A percentile compares a stretch with the other conserved stretches of the same genome.
These are phyloP conservation scores for Phytopythium vexans DNA, from an alignment of 352 stramenopile genomes.

Conservation along the genomic window DNA sequence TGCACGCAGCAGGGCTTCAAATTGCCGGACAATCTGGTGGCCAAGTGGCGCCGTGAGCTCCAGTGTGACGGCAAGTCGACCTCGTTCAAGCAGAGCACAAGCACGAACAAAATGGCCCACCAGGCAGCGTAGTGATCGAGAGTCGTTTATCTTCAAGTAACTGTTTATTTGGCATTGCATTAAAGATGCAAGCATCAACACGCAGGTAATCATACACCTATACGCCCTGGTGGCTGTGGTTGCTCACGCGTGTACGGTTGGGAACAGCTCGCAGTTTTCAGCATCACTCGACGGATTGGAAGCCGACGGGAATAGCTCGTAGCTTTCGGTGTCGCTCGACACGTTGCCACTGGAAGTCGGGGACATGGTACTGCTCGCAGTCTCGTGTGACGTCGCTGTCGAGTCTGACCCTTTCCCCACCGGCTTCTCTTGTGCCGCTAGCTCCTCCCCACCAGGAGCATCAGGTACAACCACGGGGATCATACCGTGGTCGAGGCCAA, in stretches of 20 bases:
- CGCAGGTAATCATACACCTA: too few relatives aligned
- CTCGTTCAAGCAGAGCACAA: neutral
- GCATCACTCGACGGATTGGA: too few relatives aligned
- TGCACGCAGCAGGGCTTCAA: slow-evolving; percentile 56
- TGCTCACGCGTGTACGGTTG: too few relatives aligned
- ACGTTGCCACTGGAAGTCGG: neutral
- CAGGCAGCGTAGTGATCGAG: too few relatives aligned
- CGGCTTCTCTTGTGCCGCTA: neutral
- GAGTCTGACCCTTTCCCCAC: neutral
- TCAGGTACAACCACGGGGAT: slow-evolving; percentile 9
- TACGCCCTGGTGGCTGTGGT: too few relatives aligned
- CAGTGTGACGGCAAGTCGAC: neutral
- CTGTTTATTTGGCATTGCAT: too few relatives aligned
- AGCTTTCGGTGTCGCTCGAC: slow-evolving; percentile 3
- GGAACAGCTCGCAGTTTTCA: too few relatives aligned
- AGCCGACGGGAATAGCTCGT: neutral
- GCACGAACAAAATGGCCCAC: too few relatives aligned
- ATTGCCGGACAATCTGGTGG: slow-evolving; percentile 16
- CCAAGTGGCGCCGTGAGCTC: slow-evolving; percentile 16
- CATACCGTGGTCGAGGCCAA: slow-evolving; percentile 56
- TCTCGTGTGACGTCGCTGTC: neutral
- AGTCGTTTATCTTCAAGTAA: too few relatives aligned
- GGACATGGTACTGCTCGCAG: neutral
- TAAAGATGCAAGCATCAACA: too few relatives aligned
- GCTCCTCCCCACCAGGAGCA: too few relatives aligned